These are phyloP conservation scores for Quercus rubra DNA, from an alignment of 306 rosid genomes.

Conservation along the genomic window DNA sequence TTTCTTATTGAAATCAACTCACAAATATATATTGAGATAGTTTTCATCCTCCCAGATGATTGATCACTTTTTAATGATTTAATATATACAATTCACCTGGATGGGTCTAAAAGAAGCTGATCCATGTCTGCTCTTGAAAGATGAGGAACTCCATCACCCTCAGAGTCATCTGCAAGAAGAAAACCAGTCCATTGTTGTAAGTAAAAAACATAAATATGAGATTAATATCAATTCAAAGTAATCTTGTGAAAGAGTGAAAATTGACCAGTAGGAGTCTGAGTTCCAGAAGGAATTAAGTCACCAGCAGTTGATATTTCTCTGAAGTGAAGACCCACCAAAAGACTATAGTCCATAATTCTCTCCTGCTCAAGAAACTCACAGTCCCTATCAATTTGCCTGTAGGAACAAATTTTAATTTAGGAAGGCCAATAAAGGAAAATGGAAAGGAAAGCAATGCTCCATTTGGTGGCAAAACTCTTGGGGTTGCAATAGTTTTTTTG, in stretches of 20 bases:
- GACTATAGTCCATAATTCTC: constrained; percentile 92
- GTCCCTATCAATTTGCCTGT: constrained; percentile 81
- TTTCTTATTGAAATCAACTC: neutral
- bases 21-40: neutral
- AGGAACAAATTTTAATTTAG: constrained; percentile 1
- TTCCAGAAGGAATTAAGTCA: constrained; percentile 48
- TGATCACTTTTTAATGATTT: neutral
- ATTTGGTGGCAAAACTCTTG: constrained; percentile 3
- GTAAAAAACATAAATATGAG: neutral
- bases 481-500: neutral
- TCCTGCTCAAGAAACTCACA: constrained; percentile 92
- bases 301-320: constrained; percentile 65
- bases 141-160: constrained; percentile 43
- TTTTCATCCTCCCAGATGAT: no score
- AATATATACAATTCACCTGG: constrained; percentile 50
- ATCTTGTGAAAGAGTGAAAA: constrained; percentile 12
- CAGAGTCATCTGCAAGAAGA: constrained; percentile 41
- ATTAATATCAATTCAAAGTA: neutral
- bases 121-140: constrained; percentile 52
- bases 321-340: constrained; percentile 85
- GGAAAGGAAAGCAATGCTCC: neutral
- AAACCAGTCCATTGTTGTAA: neutral
- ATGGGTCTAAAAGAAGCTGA: constrained; percentile 61
- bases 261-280: constrained; percentile 50
- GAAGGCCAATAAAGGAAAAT: neutral